These are phyloP conservation scores for Udeniomyces megalosporus DNA, from an alignment of 768 basidiomycete genomes.

Conservation along the genomic window DNA sequence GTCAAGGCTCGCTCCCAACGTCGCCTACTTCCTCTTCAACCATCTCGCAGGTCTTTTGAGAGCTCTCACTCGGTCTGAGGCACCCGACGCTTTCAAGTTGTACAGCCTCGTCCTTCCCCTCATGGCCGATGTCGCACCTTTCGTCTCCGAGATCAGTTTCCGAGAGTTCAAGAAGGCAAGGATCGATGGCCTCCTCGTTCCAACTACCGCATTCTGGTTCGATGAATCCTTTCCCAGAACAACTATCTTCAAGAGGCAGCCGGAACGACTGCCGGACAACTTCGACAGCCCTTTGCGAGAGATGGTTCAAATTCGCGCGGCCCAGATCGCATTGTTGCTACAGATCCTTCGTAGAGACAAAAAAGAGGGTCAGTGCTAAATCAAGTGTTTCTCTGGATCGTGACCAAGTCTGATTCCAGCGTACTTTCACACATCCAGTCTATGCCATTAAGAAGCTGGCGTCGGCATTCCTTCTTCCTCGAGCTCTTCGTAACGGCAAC, in stretches of 20 bases:
- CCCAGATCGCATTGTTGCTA: conserved; percentile 54
- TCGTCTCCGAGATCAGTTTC: conserved; percentile 56
- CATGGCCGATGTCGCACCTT: conserved; percentile 43
- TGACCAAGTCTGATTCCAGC: no score
- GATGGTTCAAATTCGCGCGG: conserved; percentile 43
- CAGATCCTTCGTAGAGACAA: conserved; percentile 48
- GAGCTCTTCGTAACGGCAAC: neutral
- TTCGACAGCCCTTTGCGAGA: neutral
- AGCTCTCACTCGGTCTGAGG: conserved; percentile 33
- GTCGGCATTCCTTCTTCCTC: neutral
- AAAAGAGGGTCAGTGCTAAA: conserved; percentile 53
- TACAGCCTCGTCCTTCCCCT: conserved; percentile 44
- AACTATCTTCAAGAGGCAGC: conserved; percentile 45
- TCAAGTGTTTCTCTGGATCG: no score
- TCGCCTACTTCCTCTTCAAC: conserved; percentile 53
- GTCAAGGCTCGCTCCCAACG: conserved; percentile 42
- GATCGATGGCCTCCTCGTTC: conserved; percentile 49
- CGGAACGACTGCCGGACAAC: conserved; percentile 17
- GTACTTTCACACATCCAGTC: neutral
- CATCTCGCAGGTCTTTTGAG: conserved; percentile 48
- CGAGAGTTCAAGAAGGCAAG: conserved; percentile 59
- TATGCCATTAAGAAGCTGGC: neutral
- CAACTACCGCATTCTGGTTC: conserved; percentile 58
- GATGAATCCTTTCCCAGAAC: conserved; percentile 39
- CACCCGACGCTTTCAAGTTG: conserved; percentile 35